Conservation (phyloP, 2,329 filamentous ascomycete genomes). For the Fusarium sp. region DNA sequence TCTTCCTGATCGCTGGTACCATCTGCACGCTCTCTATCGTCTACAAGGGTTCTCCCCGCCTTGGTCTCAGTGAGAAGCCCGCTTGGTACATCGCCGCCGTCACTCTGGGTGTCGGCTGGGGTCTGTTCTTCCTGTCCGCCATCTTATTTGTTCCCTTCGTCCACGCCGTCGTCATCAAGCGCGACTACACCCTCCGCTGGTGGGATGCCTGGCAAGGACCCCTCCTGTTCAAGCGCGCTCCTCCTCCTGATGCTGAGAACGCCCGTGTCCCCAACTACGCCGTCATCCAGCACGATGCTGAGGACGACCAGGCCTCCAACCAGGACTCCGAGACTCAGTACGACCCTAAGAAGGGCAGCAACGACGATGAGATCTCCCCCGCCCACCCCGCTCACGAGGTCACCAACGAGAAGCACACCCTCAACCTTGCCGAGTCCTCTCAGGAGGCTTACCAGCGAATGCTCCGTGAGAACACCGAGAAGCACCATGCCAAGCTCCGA, state of each 20-base stretch:
- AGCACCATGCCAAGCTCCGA: constrained; percentile 73
- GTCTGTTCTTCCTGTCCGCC: constrained; percentile 68
- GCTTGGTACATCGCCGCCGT: constrained; percentile 75
- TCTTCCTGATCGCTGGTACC: constrained; percentile 81
- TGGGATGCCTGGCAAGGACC: constrained; percentile 73
- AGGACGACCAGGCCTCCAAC: constrained; percentile 51
- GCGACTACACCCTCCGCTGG: constrained; percentile 73
- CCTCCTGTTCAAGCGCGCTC: constrained; percentile 70
- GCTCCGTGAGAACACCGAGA: constrained; percentile 66
- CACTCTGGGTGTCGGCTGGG: constrained; percentile 72
- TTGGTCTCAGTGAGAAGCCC: constrained; percentile 61
- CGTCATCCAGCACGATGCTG: constrained; percentile 75
- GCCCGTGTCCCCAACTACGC: constrained; percentile 80
- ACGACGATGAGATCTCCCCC: constrained; percentile 56
- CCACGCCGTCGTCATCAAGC: constrained; percentile 75
- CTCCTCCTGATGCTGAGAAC: constrained; percentile 63
- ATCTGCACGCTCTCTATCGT: constrained; percentile 82
- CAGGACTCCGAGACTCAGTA: constrained; percentile 25
- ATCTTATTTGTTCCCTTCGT: constrained; percentile 82
- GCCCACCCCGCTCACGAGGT: constrained; percentile 40
- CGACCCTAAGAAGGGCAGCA: constrained; percentile 32
- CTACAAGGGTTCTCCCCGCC: constrained; percentile 79
- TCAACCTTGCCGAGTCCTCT: constrained; percentile 51
- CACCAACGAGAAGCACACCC: constrained; percentile 56
- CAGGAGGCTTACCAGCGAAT: constrained; percentile 74